These are phyloP conservation scores for Hyaloperonospora brassicae DNA, from an alignment of 352 stramenopile species.

Conservation along the genomic window DNA sequence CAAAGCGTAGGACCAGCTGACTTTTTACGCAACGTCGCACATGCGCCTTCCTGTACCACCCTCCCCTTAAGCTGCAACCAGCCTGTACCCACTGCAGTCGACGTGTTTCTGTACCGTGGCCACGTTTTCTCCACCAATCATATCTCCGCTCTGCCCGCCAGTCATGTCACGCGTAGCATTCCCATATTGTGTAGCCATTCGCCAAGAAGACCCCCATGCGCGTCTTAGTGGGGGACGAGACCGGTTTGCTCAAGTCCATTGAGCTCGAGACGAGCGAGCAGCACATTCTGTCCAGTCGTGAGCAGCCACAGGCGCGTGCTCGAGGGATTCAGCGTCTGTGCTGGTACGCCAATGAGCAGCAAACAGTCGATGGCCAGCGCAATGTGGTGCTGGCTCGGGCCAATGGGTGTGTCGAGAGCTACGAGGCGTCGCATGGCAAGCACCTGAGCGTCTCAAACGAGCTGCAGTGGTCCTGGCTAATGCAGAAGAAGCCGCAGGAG, in stretches of 20 bases:
- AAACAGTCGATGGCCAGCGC: conserved; percentile 25
- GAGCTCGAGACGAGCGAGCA: conserved; percentile 67
- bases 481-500: conserved; percentile 7
- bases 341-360: conserved; percentile 52
- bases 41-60: too few relatives aligned
- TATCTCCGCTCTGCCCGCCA: too few relatives aligned
- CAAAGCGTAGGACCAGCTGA: too few relatives aligned
- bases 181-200: background rate
- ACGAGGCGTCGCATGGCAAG: conserved; percentile 38
- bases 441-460: conserved; percentile 21
- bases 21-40: too few relatives aligned
- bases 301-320: conserved; percentile 37
- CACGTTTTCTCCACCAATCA: too few relatives aligned
- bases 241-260: conserved; percentile 73
- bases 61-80: too few relatives aligned
- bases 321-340: conserved; percentile 45
- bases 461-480: conserved; percentile 41
- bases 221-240: conserved; percentile 75
- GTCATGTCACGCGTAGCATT: too few relatives aligned
- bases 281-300: conserved; percentile 41
- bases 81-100: background rate
- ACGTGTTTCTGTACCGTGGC: conserved; percentile 1
- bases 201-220: conserved; percentile 34
- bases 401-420: conserved; percentile 60
- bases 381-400: conserved; percentile 55